Base-by-base conservation (phyloP, 2,329 filamentous ascomycete species). In the Trichoderma harzianum region DNA sequence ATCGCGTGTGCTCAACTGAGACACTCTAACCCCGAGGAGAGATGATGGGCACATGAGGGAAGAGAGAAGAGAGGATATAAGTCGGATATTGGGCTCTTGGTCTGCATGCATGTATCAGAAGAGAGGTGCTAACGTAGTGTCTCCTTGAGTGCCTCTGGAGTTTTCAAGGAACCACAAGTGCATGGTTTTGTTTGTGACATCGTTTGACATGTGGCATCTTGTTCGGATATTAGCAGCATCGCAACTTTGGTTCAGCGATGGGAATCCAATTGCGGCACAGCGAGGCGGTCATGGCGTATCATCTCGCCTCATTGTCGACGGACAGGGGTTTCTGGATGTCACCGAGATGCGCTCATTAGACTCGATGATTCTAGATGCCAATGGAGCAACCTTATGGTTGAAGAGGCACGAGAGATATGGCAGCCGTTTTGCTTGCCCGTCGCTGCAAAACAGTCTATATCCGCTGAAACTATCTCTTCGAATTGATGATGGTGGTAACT, bases 171-270 rank as follows among this genome's bases (percentile, higher is more conserved):
- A 16, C 3, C 24, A 30, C 18, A n/a, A 32, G 14, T 60, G 3
- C 1, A 60, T 21, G 8, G 5, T 18, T 10, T 12, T 34, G 3
- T 8, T 24, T 55, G n/a, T 16, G 14, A n/a, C n/a, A 34, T 10
- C 16, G 14, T 32, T 47, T 34, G 57, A 72, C 21, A 72, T 72
- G 71, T 72, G 71, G 71, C 71, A 71, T n/a, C 53, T 72, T 55
- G 43, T 24, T 62, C 26, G n/a, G 26, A 63, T 72, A 34, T 26
- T 72, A 3, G 34, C 7, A 26, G 47, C 30, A 32, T 57, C 34
- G 0, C 71, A 32, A 7, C 68, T 72, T 21, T 72, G 71, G 71
- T 72, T 72, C 14, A 72, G 71, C 39, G 71, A 72, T 71, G 71
- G 71, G 10, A 8, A 51, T 18, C 21, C 71, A 24, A 32, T 71